A percentile compares a stretch with the other conserved stretches of the same genome.
Conservation (phyloP, 2,329 filamentous ascomycete genomes). For the Trichocomaceae sp. region DNA sequence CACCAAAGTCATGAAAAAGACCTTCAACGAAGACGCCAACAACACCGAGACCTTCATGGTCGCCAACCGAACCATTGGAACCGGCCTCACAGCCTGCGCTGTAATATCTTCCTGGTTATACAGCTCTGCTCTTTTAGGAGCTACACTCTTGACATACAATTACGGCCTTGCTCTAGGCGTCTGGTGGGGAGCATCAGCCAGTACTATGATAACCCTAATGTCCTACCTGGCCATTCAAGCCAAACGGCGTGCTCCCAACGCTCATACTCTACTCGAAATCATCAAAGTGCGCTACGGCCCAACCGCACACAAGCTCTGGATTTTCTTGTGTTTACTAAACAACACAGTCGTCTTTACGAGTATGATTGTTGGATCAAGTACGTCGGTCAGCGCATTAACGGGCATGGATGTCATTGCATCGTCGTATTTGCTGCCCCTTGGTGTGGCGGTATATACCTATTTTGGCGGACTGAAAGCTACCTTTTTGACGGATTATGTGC, state of each 20-base stretch:
- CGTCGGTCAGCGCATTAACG: constrained; percentile 1
- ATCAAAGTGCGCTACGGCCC: constrained; percentile 8
- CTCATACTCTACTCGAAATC: constrained; percentile 10
- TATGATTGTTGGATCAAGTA: constrained; percentile 11
- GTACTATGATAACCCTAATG: constrained; percentile 12
- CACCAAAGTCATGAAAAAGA: background rate
- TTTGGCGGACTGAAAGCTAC: constrained; percentile 11
- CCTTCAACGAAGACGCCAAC: too few species aligned
- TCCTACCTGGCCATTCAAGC: constrained; percentile 12
- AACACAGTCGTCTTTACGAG: constrained; percentile 9
- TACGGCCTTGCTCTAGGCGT: constrained; percentile 10
- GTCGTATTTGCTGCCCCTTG: constrained; percentile 9
- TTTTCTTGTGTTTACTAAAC: constrained; percentile 12
- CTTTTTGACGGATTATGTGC: constrained; percentile 12
- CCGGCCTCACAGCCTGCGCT: constrained; percentile 41
- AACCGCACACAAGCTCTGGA: constrained; percentile 8
- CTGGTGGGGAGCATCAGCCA: constrained; percentile 10
- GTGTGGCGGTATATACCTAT: constrained; percentile 9
- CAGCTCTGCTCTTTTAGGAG: too few species aligned
- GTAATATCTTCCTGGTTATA: too few species aligned
- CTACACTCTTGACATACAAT: background rate
- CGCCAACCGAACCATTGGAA: constrained; percentile 46
- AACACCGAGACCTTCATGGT: constrained; percentile 43
- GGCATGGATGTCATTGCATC: constrained; percentile 12
- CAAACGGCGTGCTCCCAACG: constrained; percentile 12